Evolutionary conservation across 768 basidiomycete species (phyloP).

Genomic region (Serendipita sp.): DNA sequence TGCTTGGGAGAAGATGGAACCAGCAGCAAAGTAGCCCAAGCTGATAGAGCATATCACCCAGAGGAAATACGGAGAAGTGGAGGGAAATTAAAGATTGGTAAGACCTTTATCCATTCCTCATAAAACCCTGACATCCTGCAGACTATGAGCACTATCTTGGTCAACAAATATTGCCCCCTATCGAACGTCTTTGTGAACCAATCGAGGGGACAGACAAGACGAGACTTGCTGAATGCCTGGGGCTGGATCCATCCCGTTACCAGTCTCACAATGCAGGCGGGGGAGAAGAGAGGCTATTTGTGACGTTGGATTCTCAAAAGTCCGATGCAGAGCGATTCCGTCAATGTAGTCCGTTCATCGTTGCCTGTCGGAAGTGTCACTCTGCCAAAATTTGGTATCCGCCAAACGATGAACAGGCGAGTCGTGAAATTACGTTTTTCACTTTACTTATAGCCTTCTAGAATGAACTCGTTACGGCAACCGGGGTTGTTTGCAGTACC

Average conservation of each 20-base stretch:
- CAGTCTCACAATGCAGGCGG: conserved; percentile 24
- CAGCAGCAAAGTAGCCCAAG: conserved; percentile 55
- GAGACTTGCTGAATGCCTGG: conserved; percentile 86
- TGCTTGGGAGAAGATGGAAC: conserved; percentile 60
- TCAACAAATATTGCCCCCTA: conserved; percentile 82
- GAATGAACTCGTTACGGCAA: conserved; percentile 30
- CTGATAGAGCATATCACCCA: conserved; percentile 83
- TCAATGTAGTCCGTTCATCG: conserved; percentile 48
- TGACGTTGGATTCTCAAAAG: conserved; percentile 73
- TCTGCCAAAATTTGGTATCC: conserved; percentile 16
- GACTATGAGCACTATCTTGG: conserved; percentile 87
- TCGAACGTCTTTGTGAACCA: conserved; percentile 87
- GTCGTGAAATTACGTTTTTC: neutral
- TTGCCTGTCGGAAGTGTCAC: conserved; percentile 66
- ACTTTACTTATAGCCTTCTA: conserved; percentile 27
- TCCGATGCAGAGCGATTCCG: conserved; percentile 79
- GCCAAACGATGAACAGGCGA: neutral
- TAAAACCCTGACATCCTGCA: conserved; percentile 17
- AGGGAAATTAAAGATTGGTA: conserved; percentile 57
- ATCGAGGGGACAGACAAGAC: conserved; percentile 92
- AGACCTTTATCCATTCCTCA: conserved; percentile 9
- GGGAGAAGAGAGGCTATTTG: conserved; percentile 48
- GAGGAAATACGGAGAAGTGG: conserved; percentile 70
- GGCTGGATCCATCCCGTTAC: conserved; percentile 45
- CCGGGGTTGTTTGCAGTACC: conserved; percentile 51